These are phyloP conservation scores for Corrigiola litoralis DNA, from an alignment of 179 eudicot genomes.

Conservation along the genomic window DNA sequence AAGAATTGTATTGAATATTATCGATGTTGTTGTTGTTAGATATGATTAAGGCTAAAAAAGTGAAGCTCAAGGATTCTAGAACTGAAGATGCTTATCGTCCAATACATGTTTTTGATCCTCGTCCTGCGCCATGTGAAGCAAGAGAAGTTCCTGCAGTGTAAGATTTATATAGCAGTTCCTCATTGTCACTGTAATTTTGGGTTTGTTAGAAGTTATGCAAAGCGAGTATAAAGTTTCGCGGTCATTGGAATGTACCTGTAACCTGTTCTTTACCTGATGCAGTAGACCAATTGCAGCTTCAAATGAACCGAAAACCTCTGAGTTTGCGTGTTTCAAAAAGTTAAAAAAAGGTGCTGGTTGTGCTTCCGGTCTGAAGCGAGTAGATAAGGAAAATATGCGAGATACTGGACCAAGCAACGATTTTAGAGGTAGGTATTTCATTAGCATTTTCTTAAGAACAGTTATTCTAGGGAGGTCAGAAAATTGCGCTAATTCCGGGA, in stretches of 20 bases:
- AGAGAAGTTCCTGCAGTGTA: conserved; percentile 27
- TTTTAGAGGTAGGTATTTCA: conserved; percentile 31
- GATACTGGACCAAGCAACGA: conserved; percentile 18
- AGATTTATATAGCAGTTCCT: not conserved
- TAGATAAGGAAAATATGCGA: conserved; percentile 22
- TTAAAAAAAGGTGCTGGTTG: conserved; percentile 41
- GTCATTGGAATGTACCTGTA: not conserved
- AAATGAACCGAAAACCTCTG: conserved; percentile 65
- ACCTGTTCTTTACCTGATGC: conserved; percentile 15
- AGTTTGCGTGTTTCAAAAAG: conserved; percentile 69
- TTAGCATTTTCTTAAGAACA: not conserved
- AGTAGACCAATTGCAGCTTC: conserved; percentile 17
- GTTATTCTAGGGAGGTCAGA: not conserved
- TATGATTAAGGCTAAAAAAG: conserved; percentile 35
- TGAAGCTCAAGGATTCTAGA: conserved; percentile 32
- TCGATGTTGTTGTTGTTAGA: conserved; percentile 11
- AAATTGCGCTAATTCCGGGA: not conserved
- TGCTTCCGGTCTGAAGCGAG: conserved; percentile 13
- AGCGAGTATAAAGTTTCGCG: not conserved
- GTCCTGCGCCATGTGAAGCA: conserved; percentile 17
- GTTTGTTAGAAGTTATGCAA: not conserved
- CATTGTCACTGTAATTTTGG: not conserved
- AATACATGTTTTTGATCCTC: conserved; percentile 6
- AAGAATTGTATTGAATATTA: too few species aligned
- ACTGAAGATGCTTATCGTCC: conserved; percentile 9